Evolutionary conservation across 148 eudicot genomes (phyloP).

Genomic region (Silene latifolia): DNA sequence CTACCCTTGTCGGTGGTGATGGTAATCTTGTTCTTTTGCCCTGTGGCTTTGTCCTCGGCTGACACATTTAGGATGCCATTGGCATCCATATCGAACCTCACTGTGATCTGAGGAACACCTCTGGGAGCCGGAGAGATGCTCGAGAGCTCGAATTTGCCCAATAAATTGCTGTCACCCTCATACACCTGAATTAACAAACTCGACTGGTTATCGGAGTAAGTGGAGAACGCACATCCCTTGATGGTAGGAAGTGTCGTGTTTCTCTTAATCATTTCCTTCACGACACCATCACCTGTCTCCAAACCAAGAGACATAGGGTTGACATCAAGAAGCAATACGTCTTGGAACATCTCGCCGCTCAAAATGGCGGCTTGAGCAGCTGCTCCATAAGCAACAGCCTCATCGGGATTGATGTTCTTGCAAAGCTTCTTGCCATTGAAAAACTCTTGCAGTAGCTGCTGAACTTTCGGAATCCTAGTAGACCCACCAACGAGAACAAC

Average conservation of each 20-base stretch:
- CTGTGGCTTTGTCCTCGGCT: conserved; percentile 30
- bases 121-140: conserved; percentile 31
- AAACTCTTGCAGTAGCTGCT: conserved; percentile 27
- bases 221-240: too few species aligned
- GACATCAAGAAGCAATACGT: too few species aligned
- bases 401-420: conserved; percentile 32
- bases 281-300: conserved; percentile 25
- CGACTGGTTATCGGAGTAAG: conserved; percentile 25
- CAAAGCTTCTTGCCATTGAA: conserved; percentile 35
- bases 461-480: conserved; percentile 37
- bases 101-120: conserved; percentile 30
- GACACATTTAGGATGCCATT: conserved; percentile 34
- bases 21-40: conserved; percentile 34
- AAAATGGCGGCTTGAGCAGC: conserved; percentile 36
- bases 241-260: too few species aligned
- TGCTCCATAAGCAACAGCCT: conserved; percentile 42
- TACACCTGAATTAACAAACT: conserved; percentile 32
- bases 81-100: conserved; percentile 33
- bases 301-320: conserved; percentile 25
- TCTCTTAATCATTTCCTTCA: too few species aligned
- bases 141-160: conserved; percentile 34
- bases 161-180: conserved; percentile 37
- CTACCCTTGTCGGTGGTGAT: conserved; percentile 35
- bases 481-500: conserved; percentile 44
- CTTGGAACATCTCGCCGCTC: too few species aligned